These are phyloP conservation scores for Carnegiea gigantea DNA, from an alignment of 179 eudicot genomes.

Conservation along the genomic window DNA sequence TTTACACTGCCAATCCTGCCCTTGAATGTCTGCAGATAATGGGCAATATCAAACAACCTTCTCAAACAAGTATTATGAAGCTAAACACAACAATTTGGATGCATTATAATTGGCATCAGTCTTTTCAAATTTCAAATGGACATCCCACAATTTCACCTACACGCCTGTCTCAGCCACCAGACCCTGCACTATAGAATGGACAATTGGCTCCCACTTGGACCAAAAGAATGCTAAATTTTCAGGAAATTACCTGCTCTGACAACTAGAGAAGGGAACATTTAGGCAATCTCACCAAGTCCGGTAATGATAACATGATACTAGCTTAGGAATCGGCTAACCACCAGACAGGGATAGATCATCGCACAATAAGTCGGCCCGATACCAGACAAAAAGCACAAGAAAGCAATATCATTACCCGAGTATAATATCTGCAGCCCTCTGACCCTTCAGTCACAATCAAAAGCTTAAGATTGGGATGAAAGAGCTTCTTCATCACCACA, in stretches of 20 bases:
- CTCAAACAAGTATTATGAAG: background rate
- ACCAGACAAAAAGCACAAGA: background rate
- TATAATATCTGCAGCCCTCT: slow-evolving; percentile 75
- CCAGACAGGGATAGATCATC: background rate
- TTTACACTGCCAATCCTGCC: slow-evolving; percentile 63
- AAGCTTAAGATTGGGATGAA: slow-evolving; percentile 70
- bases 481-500: slow-evolving; percentile 63
- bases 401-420: slow-evolving; percentile 39
- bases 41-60: background rate
- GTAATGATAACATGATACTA: background rate
- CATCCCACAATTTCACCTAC: background rate
- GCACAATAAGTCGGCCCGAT: background rate
- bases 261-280: background rate
- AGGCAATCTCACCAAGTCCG: background rate
- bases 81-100: background rate
- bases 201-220: too few species aligned
- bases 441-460: slow-evolving; percentile 78
- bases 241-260: background rate
- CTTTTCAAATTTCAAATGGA: background rate
- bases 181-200: background rate
- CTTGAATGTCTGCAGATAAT: slow-evolving; percentile 53
- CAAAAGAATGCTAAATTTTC: background rate
- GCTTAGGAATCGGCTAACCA: background rate
- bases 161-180: background rate
- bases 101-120: background rate